These are phyloP conservation scores for Fusarium sp. DNA, from an alignment of 2,329 filamentous ascomycete species.

Conservation along the genomic window DNA sequence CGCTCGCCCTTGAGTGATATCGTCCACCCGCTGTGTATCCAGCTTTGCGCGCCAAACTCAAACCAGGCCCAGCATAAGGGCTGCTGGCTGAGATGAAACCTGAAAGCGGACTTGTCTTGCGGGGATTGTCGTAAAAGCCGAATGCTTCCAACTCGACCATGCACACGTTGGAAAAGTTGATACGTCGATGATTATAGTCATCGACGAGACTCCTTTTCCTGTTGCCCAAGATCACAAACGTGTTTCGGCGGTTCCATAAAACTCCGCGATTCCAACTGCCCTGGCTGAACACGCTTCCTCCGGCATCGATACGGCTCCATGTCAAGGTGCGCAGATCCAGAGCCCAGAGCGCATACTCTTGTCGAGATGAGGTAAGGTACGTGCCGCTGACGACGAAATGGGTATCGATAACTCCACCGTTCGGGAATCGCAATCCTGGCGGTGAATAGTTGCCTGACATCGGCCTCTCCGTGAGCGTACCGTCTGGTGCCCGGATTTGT, in stretches of 20 bases:
- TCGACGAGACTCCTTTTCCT: conserved; percentile 93
- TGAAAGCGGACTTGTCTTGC: conserved; percentile 80
- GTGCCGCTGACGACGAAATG: conserved; percentile 98
- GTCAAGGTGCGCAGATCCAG: conserved; percentile 87
- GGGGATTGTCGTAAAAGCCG: conserved; percentile 95
- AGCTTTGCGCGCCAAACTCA: conserved; percentile 69
- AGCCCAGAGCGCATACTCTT: conserved; percentile 98
- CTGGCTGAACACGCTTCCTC: conserved; percentile 92
- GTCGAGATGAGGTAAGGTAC: conserved; percentile 96
- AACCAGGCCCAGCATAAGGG: conserved; percentile 69
- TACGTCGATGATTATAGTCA: conserved; percentile 96
- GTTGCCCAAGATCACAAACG: conserved; percentile 95
- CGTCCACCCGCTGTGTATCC: conserved; percentile 80
- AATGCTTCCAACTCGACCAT: conserved; percentile 98
- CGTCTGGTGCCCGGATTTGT: conserved; percentile 87
- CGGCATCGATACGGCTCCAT: conserved; percentile 96
- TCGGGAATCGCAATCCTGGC: conserved; percentile 93
- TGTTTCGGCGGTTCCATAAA: conserved; percentile 91
- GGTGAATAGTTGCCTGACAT: conserved; percentile 91
- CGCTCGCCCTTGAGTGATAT: conserved; percentile 79
- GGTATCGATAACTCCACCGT: conserved; percentile 93
- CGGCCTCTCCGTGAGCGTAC: conserved; percentile 83
- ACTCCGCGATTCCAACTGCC: conserved; percentile 98
- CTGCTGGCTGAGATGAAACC: conserved; percentile 86
- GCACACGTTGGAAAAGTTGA: conserved; percentile 97